Evolutionary conservation across 768 basidiomycete species (phyloP), one percentile per base, ranked within the genome.

Genomic region (Tulasnella sp.): DNA sequence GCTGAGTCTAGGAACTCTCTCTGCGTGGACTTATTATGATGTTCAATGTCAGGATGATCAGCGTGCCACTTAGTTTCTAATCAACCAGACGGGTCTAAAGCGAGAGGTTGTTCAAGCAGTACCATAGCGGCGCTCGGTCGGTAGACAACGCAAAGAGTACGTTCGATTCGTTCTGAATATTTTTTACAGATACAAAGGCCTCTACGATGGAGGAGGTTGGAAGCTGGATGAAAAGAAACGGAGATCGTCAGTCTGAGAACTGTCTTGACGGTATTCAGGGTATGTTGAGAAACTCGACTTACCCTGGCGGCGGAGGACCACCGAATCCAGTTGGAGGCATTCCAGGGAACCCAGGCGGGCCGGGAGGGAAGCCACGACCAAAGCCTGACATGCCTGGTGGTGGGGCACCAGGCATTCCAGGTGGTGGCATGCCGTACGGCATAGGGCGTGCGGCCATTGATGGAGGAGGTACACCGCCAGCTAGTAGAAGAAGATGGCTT

Each of bases 291-390:
- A 67, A 32, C 1, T 32, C 39, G 55, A 82, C 88, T 84, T 85
- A 96, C 94, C 94, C 93, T 81, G 94, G 93, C 78, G 94, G 93
- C 80, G 81, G 79, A 16, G 77, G 79, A 7, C 79, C 79, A 44
- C 72, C 77, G 32, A 94, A 93, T 15, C 93, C 93, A 74, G 93
- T 91, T 69, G 93, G 93, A 61, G 93, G 88, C 88, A 91, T 91
- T 74, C 92, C 91, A 48, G 79, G 75, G 80, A 81, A 81, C 20
- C 80, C 80, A 39, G 80, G 80, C n/a, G 80, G 80, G 75, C 84
- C 84, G 51, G 84, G 83, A 26, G 85, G 85, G 85, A 86, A 86
- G 4, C 77, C 67, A 23, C 37, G 20, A 46, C 67, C 69, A n/a
- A 77, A 77, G 44, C 77, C 77, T 71, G 69, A 42, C 77, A 71